A percentile compares a stretch with the other conserved stretches of the same genome.
Conservation (phyloP, 2,329 filamentous ascomycete genomes). For the Stemphylium beticola region DNA sequence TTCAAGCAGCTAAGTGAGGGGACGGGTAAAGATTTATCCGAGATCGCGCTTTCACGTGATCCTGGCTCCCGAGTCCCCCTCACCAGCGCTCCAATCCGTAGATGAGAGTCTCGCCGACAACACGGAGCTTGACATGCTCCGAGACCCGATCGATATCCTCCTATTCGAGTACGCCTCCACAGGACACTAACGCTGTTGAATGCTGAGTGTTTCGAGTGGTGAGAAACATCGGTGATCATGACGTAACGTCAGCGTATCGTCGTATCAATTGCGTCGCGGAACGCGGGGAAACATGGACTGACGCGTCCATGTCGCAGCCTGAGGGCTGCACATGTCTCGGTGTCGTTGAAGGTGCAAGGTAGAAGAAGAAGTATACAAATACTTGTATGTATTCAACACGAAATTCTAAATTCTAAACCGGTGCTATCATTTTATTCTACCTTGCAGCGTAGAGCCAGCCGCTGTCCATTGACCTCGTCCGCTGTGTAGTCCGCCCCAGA, state of each 20-base stretch:
- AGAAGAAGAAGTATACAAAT: too few species aligned
- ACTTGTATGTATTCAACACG: too few species aligned
- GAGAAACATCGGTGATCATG: conserved; percentile 2
- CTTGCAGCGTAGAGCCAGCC: not conserved
- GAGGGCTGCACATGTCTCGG: conserved; percentile 8
- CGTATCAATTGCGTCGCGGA: conserved; percentile 7
- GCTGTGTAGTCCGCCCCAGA: conserved; percentile 10
- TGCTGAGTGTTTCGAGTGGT: conserved; percentile 1
- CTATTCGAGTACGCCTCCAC: too few species aligned
- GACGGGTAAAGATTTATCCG: not conserved
- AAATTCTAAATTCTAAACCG: too few species aligned
- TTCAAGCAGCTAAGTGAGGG: too few species aligned
- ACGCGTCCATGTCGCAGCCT: conserved; percentile 25
- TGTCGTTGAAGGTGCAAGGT: not conserved
- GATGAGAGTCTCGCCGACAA: not conserved
- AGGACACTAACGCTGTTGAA: too few species aligned
- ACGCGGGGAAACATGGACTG: conserved; percentile 14
- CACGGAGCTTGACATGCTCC: not conserved
- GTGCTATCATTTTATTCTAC: not conserved
- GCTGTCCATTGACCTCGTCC: conserved; percentile 12
- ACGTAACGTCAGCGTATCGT: conserved; percentile 7
- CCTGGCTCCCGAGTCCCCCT: not conserved
- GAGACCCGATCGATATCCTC: too few species aligned
- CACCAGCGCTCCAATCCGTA: too few species aligned
- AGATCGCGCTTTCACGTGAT: conserved; percentile 7